A percentile compares a stretch with the other conserved stretches of the same genome.
Conservation (phyloP, 139 green algal species). For the Spirogloea muscicola region DNA sequence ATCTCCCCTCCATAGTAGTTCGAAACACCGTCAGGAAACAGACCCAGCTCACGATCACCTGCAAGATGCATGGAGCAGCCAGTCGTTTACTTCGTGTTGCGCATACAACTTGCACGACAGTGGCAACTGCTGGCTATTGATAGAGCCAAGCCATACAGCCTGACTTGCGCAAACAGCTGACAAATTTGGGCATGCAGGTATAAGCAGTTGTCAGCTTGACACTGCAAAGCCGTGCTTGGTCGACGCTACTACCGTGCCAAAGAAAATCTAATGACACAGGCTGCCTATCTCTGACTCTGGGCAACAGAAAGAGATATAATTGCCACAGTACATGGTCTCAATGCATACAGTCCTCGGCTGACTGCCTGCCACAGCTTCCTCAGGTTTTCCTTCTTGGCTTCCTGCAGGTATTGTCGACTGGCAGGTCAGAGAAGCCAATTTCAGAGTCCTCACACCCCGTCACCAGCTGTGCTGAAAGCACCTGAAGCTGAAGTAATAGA, state of each 20-base stretch:
- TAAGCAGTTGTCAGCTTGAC: too few species aligned
- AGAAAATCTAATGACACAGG: too few species aligned
- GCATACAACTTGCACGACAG: too few species aligned
- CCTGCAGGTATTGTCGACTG: too few species aligned
- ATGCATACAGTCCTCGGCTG: background rate
- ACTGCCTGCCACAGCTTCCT: background rate
- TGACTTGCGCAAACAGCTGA: background rate
- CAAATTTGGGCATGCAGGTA: too few species aligned
- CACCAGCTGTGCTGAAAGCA: too few species aligned
- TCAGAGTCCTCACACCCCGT: too few species aligned
- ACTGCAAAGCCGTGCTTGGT: too few species aligned
- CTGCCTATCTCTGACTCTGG: too few species aligned
- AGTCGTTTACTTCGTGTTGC: background rate
- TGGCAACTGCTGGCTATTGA: background rate
- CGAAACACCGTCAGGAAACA: background rate
- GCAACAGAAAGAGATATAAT: too few species aligned
- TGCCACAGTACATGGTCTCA: background rate
- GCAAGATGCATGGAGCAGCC: background rate
- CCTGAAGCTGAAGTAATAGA: background rate
- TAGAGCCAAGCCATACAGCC: background rate
- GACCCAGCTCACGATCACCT: constrained; percentile 9
- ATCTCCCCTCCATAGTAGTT: constrained; percentile 6
- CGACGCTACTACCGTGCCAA: too few species aligned
- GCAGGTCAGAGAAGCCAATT: too few species aligned
- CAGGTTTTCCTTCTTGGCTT: background rate